Conservation (phyloP, 345 rosid genomes). For the thale cress (Arabidopsis thaliana) region TAIR10.1 NC_003071.7:16044001-16044500, state of each 20-base stretch:
- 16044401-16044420: conserved; percentile 40
- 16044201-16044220: conserved; percentile 50
- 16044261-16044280: conserved; percentile 51
- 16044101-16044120: conserved; percentile 39
- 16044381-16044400: conserved; percentile 51
- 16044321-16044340: conserved; percentile 39
- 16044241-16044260: conserved; percentile 54
- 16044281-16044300: conserved; percentile 62
- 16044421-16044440: conserved; percentile 24
- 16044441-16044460: conserved; percentile 37
- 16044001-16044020: conserved; percentile 45
- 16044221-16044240: conserved; percentile 44
- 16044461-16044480: conserved; percentile 34
- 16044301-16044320: conserved; percentile 35
- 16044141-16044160: conserved; percentile 82
- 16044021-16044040: conserved; percentile 41
- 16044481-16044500: conserved; percentile 38
- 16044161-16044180: conserved; percentile 62
- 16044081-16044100: conserved; percentile 19
- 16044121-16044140: conserved; percentile 82
- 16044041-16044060: conserved; percentile 39
- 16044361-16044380: conserved; percentile 62
- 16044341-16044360: conserved; percentile 42
- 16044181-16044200: conserved; percentile 98
- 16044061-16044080: conserved; percentile 33